These are phyloP conservation scores for Yarrowia sp. DNA, from an alignment of 805 yeast genomes.

Conservation along the genomic window DNA sequence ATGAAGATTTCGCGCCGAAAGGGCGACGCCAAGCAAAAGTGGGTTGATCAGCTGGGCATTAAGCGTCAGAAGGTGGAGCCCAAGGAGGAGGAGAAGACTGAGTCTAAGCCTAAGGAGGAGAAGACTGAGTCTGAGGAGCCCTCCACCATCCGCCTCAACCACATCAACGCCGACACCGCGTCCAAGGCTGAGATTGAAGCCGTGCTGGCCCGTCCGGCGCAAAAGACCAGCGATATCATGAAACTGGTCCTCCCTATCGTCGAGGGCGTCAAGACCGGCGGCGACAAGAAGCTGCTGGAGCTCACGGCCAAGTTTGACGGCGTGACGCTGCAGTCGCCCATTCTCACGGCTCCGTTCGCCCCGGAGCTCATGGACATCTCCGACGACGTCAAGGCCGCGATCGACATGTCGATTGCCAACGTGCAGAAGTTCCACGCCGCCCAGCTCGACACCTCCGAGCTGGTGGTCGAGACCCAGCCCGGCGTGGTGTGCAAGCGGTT, in stretches of 20 bases:
- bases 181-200: slow-evolving; percentile 57
- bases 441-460: slow-evolving; percentile 69
- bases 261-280: slow-evolving; percentile 72
- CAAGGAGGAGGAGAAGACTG: slow-evolving; percentile 39
- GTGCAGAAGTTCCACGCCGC: slow-evolving; percentile 93
- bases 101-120: slow-evolving; percentile 7
- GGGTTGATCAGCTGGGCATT: slow-evolving; percentile 52
- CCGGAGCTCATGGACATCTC: slow-evolving; percentile 73
- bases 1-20: slow-evolving; percentile 88
- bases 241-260: slow-evolving; percentile 90
- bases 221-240: slow-evolving; percentile 91
- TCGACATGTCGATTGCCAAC: slow-evolving; percentile 88
- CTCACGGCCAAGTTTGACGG: slow-evolving; percentile 90
- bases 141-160: slow-evolving; percentile 56
- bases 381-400: slow-evolving; percentile 77
- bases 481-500: slow-evolving; percentile 95
- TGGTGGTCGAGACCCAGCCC: slow-evolving; percentile 88
- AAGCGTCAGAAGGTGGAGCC: slow-evolving; percentile 41
- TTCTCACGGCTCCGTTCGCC: slow-evolving; percentile 87
- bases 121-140: not conserved
- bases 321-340: slow-evolving; percentile 73
- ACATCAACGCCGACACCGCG: slow-evolving; percentile 55
- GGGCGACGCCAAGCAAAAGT: slow-evolving; percentile 94
- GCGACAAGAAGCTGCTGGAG: slow-evolving; percentile 89
- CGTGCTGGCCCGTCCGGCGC: slow-evolving; percentile 92